Evolutionary conservation across 2,329 filamentous ascomycete genomes (phyloP).

Genomic region (Orbilia brochopaga): DNA sequence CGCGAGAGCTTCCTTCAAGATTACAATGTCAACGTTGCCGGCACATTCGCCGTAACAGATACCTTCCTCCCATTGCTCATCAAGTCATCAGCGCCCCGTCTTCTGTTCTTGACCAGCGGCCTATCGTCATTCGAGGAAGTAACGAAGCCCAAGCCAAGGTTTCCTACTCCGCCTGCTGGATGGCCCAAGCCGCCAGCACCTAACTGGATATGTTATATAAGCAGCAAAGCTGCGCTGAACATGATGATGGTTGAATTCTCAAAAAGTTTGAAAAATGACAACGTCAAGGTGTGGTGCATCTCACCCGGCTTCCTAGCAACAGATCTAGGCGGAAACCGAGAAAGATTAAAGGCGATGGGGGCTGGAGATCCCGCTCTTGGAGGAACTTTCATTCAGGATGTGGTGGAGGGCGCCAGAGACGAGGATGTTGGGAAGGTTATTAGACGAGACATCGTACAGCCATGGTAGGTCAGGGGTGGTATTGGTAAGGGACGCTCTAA

Average conservation of each 20-base stretch:
- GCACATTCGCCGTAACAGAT: constrained; percentile 60
- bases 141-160: constrained; percentile 27
- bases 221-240: constrained; percentile 61
- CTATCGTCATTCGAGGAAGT: constrained; percentile 57
- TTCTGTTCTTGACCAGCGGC: constrained; percentile 63
- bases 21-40: constrained; percentile 63
- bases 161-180: constrained; percentile 54
- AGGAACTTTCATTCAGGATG: constrained; percentile 58
- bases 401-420: constrained; percentile 60
- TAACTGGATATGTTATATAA: constrained; percentile 57
- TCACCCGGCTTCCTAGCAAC: constrained; percentile 63
- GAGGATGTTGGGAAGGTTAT: constrained; percentile 59
- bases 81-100: constrained; percentile 60
- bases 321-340: constrained; percentile 57
- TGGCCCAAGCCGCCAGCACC: constrained; percentile 59
- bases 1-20: constrained; percentile 61
- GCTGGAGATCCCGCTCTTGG: constrained; percentile 58
- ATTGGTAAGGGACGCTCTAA: neutral
- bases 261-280: constrained; percentile 60
- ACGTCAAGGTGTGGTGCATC: constrained; percentile 63
- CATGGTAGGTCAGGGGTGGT: constrained; percentile 54
- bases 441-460: constrained; percentile 55
- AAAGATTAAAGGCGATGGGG: constrained; percentile 54
- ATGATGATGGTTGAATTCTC: constrained; percentile 63
- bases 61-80: constrained; percentile 61